Evolutionary conservation across 371 early-diverging fungal genomes (phyloP).

Genomic region (Mucor lusitanicus): DNA sequence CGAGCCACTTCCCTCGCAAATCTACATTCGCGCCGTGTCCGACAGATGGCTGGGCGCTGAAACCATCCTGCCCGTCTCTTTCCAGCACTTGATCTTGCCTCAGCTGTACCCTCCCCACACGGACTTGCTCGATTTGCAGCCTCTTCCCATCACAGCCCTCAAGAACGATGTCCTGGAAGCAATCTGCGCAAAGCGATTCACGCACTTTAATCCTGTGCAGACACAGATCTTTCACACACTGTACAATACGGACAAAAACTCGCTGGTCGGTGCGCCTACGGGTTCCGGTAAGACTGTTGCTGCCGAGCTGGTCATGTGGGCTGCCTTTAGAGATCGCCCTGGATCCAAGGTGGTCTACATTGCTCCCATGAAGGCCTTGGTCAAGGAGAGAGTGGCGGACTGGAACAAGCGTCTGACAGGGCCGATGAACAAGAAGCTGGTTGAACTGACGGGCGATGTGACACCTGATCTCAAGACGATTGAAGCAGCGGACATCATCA

Average conservation of each 20-base stretch:
- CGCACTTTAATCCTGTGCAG: slow-evolving; percentile 98
- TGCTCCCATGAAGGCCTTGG: slow-evolving; percentile 99
- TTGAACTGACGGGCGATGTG: slow-evolving; percentile 98
- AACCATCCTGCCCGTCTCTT: slow-evolving; percentile 81
- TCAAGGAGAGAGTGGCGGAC: slow-evolving; percentile 94
- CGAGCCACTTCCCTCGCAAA: slow-evolving; percentile 87
- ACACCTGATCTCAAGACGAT: slow-evolving; percentile 90
- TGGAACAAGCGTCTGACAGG: slow-evolving; percentile 82
- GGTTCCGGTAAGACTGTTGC: slow-evolving; percentile 99
- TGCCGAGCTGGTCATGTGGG: slow-evolving; percentile 94
- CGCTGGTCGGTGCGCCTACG: slow-evolving; percentile 97
- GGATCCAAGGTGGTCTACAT: slow-evolving; percentile 95
- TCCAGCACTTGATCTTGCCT: slow-evolving; percentile 88
- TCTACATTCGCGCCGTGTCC: slow-evolving; percentile 86
- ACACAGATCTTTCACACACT: slow-evolving; percentile 97
- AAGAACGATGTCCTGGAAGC: slow-evolving; percentile 78
- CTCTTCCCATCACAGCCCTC: slow-evolving; percentile 85
- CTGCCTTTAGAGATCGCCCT: slow-evolving; percentile 84
- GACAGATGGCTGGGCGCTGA: slow-evolving; percentile 96
- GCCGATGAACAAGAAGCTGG: slow-evolving; percentile 78
- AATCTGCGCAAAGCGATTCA: slow-evolving; percentile 79
- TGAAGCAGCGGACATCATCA: slow-evolving; percentile 90
- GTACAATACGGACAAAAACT: slow-evolving; percentile 85
- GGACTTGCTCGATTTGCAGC: slow-evolving; percentile 86
- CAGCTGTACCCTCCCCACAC: slow-evolving; percentile 83